phyloP scores from a whole-genome alignment of 495 filamentous ascomycete genomes.

The Annulohypoxylon moriforme region DNA sequence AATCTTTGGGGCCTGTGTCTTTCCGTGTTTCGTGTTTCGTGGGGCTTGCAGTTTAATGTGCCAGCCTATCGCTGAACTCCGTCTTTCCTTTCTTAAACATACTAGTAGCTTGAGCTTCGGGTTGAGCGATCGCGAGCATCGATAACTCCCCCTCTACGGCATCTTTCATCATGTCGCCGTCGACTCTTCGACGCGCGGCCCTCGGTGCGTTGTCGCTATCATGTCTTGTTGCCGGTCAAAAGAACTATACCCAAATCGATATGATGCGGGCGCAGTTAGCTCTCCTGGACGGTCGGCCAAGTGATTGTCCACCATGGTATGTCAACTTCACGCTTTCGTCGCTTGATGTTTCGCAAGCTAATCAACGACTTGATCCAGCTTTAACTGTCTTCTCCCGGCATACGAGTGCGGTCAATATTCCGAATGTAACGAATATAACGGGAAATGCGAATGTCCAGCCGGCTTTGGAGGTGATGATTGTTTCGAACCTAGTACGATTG shows the following conservation, averaged over 20 bases:
- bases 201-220: conserved; percentile 56
- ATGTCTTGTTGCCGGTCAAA: conserved; percentile 54
- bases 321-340: neutral
- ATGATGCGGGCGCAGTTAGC: conserved; percentile 63
- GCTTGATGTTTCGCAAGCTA: conserved; percentile 25
- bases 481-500: conserved; percentile 71
- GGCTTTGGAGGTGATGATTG: conserved; percentile 96
- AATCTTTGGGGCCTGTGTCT: conserved; percentile 23
- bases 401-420: conserved; percentile 92
- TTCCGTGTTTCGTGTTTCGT: conserved; percentile 14
- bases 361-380: conserved; percentile 63
- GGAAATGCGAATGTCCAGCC: conserved; percentile 89
- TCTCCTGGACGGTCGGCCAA: conserved; percentile 65
- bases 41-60: conserved; percentile 31
- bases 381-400: conserved; percentile 95
- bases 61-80: conserved; percentile 26
- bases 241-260: conserved; percentile 60
- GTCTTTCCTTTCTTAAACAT: conserved; percentile 22
- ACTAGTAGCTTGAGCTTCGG: conserved; percentile 1
- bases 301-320: conserved; percentile 74
- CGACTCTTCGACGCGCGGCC: conserved; percentile 47
- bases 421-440: conserved; percentile 83
- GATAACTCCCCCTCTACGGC: conserved; percentile 22
- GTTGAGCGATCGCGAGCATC: conserved; percentile 5
- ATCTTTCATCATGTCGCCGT: conserved; percentile 52